phyloP scores from a whole-genome alignment of 257 asterid genomes.

The Pogostemon cablin region DNA sequence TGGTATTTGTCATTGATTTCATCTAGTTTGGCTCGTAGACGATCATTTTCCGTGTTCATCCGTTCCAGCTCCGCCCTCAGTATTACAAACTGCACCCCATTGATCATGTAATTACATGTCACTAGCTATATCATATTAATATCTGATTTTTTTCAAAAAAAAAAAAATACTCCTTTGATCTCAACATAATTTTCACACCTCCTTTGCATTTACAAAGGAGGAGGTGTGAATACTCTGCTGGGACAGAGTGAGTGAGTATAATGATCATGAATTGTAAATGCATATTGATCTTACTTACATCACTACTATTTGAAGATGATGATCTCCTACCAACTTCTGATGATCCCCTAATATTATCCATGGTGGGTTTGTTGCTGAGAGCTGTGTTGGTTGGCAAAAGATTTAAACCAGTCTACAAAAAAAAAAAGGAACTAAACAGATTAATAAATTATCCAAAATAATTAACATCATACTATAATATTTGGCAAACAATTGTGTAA shows the following conservation, averaged over 20 bases:
- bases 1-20: constrained; percentile 38
- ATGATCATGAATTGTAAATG: not conserved
- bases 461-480: too few species aligned
- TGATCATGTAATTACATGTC: not conserved
- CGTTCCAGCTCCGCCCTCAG: constrained; percentile 43
- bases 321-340: constrained; percentile 1
- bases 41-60: constrained; percentile 49
- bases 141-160: too few species aligned
- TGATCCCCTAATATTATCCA: constrained; percentile 12
- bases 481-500: too few species aligned
- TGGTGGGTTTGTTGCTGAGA: constrained; percentile 20
- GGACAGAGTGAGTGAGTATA: not conserved
- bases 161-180: too few species aligned
- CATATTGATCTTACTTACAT: constrained; percentile 44
- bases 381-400: constrained; percentile 29
- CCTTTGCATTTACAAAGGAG: too few species aligned
- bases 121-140: not conserved
- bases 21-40: constrained; percentile 34
- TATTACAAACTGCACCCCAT: constrained; percentile 35
- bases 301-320: constrained; percentile 24
- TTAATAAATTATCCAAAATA: not conserved
- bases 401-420: constrained; percentile 42
- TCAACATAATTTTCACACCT: too few species aligned
- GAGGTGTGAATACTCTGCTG: too few species aligned
- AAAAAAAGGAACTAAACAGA: not conserved